These are phyloP conservation scores for Mycena belliarum DNA, from an alignment of 768 basidiomycete species.

Conservation along the genomic window DNA sequence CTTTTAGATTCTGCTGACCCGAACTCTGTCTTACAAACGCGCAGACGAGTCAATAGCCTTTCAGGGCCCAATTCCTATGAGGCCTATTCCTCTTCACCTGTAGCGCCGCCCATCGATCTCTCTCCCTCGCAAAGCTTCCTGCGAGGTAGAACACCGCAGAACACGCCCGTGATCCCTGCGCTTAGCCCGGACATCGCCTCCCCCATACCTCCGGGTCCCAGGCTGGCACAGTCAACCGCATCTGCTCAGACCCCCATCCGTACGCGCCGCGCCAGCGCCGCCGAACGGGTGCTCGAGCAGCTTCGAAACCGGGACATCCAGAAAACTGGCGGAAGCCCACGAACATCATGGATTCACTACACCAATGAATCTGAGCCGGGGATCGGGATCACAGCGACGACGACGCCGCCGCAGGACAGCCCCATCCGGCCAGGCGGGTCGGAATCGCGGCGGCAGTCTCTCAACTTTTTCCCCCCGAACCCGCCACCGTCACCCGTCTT, in stretches of 20 bases:
- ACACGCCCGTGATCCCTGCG: constrained; percentile 24
- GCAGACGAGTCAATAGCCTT: constrained; percentile 43
- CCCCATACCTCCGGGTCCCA: constrained; percentile 14
- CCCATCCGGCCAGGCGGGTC: constrained; percentile 22
- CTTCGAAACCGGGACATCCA: constrained; percentile 59
- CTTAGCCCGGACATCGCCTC: constrained; percentile 27
- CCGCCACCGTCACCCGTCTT: constrained; percentile 45
- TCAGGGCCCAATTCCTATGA: constrained; percentile 29
- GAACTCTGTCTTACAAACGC: constrained; percentile 26
- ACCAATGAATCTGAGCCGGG: constrained; percentile 34
- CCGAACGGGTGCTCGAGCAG: constrained; percentile 69
- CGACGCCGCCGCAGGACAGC: constrained; percentile 18
- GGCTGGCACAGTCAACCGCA: constrained; percentile 13
- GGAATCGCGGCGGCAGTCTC: constrained; percentile 42
- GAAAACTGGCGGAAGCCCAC: constrained; percentile 36
- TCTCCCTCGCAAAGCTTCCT: constrained; percentile 24
- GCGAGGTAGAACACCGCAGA: constrained; percentile 31
- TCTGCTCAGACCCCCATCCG: constrained; percentile 25
- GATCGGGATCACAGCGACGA: constrained; percentile 16
- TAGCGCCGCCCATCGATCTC: constrained; percentile 22
- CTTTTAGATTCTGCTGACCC: constrained; percentile 21
- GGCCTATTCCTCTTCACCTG: constrained; percentile 24
- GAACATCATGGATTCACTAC: constrained; percentile 49
- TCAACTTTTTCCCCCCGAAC: constrained; percentile 32
- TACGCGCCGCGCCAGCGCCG: constrained; percentile 61